Evolutionary conservation across 2,329 filamentous ascomycete genomes (phyloP).

Genomic region (Fusarium sterilihyphosum): DNA sequence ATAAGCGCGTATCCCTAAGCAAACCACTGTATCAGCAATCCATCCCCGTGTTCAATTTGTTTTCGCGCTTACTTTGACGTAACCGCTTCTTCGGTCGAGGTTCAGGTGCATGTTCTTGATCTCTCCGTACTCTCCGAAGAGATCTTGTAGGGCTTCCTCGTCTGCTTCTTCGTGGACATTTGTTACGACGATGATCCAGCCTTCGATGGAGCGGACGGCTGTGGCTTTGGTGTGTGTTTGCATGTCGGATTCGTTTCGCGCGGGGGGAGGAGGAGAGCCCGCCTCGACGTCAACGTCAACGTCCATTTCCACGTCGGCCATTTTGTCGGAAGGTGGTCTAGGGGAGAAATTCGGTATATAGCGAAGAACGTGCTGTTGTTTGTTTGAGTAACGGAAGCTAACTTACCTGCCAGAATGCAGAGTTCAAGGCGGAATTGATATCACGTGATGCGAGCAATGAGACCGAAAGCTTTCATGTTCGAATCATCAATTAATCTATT

Average conservation of each 20-base stretch:
- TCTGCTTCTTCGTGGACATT: conserved; percentile 90
- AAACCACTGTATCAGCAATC: neutral
- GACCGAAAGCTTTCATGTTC: neutral
- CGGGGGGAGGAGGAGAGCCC: conserved; percentile 50
- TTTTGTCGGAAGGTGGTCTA: conserved; percentile 39
- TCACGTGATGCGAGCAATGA: conserved; percentile 18
- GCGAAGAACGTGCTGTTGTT: neutral
- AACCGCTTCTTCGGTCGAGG: conserved; percentile 82
- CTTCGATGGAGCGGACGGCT: conserved; percentile 86
- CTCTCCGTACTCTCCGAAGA: conserved; percentile 85
- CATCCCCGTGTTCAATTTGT: neutral
- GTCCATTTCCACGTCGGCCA: conserved; percentile 70
- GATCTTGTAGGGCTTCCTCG: conserved; percentile 83
- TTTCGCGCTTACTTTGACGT: conserved; percentile 74
- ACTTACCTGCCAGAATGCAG: neutral
- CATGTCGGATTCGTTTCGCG: conserved; percentile 69
- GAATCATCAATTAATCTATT: neutral
- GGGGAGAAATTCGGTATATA: neutral
- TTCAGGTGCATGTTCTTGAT: conserved; percentile 90
- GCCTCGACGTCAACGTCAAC: conserved; percentile 57
- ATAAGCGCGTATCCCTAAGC: conserved; percentile 83
- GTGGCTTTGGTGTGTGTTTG: conserved; percentile 78
- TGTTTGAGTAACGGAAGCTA: neutral
- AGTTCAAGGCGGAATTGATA: conserved; percentile 15
- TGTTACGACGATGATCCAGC: conserved; percentile 88